Evolutionary conservation across 192 early-diverging fungal genomes (phyloP).

Genomic region (Coemansia sp.): DNA sequence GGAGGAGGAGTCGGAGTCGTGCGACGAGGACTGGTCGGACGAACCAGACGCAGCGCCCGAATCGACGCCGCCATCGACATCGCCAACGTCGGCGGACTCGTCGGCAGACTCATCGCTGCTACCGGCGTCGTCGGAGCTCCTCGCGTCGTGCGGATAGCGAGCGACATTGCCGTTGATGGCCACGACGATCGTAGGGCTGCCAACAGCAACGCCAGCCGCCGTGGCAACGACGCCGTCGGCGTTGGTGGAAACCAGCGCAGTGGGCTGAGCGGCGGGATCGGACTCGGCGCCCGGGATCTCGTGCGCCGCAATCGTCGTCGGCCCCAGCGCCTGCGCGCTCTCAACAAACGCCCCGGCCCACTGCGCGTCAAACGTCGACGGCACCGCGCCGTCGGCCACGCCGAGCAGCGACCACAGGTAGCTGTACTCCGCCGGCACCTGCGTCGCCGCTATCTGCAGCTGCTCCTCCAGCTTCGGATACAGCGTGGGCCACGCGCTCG

Average conservation of each 20-base stretch:
- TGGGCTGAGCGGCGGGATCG: conserved; percentile 20
- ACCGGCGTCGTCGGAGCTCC: conserved; percentile 6
- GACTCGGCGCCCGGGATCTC: conserved; percentile 25
- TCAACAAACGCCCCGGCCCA: conserved; percentile 38
- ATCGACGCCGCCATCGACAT: neutral
- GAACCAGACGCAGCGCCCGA: neutral
- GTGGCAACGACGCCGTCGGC: conserved; percentile 24
- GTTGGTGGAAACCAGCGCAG: conserved; percentile 24
- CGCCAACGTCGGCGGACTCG: neutral
- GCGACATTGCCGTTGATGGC: conserved; percentile 41
- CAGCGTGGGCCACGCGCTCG: conserved; percentile 37
- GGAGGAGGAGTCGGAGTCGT: neutral
- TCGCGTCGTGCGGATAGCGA: conserved; percentile 11
- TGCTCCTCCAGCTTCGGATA: conserved; percentile 29
- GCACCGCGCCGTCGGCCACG: conserved; percentile 20
- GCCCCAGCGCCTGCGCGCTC: conserved; percentile 31
- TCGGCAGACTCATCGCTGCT: neutral
- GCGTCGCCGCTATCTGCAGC: conserved; percentile 17
- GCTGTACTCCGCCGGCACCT: conserved; percentile 45
- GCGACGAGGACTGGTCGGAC: neutral
- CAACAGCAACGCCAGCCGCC: conserved; percentile 8
- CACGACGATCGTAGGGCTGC: conserved; percentile 35
- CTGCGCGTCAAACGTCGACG: conserved; percentile 17
- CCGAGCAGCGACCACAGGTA: conserved; percentile 29
- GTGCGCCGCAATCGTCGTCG: conserved; percentile 33